Conservation (phyloP, 2,329 filamentous ascomycete species). For the Fonsecaea nubica region DNA sequence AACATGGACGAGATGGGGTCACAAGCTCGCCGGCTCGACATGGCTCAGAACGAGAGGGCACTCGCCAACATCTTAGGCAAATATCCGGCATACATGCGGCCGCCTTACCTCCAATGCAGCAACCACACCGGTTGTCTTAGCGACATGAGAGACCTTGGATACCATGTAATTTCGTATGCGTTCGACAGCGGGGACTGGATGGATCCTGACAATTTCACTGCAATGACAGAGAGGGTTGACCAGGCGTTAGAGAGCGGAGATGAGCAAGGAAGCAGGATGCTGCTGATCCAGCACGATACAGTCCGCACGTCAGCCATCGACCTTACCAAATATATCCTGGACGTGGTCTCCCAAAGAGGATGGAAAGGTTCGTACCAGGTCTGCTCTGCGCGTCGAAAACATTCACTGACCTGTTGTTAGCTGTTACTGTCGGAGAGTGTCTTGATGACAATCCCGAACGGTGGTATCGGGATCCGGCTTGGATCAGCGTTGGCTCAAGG, state of each 20-base stretch:
- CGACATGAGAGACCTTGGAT: constrained; percentile 55
- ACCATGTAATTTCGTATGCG: constrained; percentile 57
- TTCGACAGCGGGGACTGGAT: constrained; percentile 58
- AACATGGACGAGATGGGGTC: constrained; percentile 52
- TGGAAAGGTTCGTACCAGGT: constrained; percentile 27
- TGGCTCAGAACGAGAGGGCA: constrained; percentile 57
- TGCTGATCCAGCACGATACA: constrained; percentile 36
- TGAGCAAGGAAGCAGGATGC: constrained; percentile 19
- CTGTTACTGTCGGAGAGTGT: constrained; percentile 54
- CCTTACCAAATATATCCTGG: constrained; percentile 32
- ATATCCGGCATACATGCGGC: constrained; percentile 61
- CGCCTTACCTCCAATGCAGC: constrained; percentile 56
- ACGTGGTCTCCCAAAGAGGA: constrained; percentile 15
- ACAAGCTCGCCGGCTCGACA: constrained; percentile 49
- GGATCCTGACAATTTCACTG: constrained; percentile 23
- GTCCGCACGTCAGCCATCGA: constrained; percentile 30
- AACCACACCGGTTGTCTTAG: constrained; percentile 48
- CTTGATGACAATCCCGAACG: constrained; percentile 47
- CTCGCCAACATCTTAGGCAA: constrained; percentile 56
- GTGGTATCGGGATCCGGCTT: constrained; percentile 49
- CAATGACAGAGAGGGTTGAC: constrained; percentile 32
- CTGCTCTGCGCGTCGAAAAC: constrained; percentile 28
- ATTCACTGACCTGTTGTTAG: constrained; percentile 41
- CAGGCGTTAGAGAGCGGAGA: constrained; percentile 9
- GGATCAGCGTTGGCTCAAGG: constrained; percentile 18